Base-by-base conservation (phyloP, 1,284 basidiomycete species). In the Boletus sp. region DNA sequence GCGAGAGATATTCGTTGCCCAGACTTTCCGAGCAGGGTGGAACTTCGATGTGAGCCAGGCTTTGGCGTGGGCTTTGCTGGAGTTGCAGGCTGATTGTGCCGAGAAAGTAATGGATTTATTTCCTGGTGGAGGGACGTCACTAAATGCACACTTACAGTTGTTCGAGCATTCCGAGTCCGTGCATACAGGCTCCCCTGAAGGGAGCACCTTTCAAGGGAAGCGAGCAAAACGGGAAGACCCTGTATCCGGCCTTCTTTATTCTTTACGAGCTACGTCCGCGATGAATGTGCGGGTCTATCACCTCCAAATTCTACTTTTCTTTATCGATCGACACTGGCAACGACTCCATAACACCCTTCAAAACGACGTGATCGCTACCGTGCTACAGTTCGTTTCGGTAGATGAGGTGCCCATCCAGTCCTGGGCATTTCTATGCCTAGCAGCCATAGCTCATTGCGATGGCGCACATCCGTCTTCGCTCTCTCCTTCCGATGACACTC, bases 81-180 rank as follows among this genome's bases (percentile, higher is more conserved):
- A 94, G 62, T 69, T 96, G n/a, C 86, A 89, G 52, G 87, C 91
- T 5, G 90, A 94, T 59, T 87, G 84, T 59, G 76, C 80, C 8
- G 75, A 77, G 41, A 80, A 83, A 71, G 90, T 91, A 58, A 51
- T 65, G 50, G 1, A 16, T 30, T 8, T 30, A 4, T 32, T 49
- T 20, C 6, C 16, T 35, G 49, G 19, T 49, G 46, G 23, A 55
- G 36, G 32, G 14, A 26, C 9, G 19, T 44, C 25, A 34, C 57
- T 68, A 22, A 65, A 46, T 36, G 30, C 43, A 34, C 20, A 20
- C 8, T 20, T 38, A 4, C 54, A 90, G 85, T 67, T 89, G 12
- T 83, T 78, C 57, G 60, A 74, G 51, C 62, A 80, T 38, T 81
- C 78, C 0, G 86, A 89, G 60, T 77, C 77, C 0, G 71, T 76